Conservation (phyloP, 768 basidiomycete species). For the Gyrodon lividus region DNA sequence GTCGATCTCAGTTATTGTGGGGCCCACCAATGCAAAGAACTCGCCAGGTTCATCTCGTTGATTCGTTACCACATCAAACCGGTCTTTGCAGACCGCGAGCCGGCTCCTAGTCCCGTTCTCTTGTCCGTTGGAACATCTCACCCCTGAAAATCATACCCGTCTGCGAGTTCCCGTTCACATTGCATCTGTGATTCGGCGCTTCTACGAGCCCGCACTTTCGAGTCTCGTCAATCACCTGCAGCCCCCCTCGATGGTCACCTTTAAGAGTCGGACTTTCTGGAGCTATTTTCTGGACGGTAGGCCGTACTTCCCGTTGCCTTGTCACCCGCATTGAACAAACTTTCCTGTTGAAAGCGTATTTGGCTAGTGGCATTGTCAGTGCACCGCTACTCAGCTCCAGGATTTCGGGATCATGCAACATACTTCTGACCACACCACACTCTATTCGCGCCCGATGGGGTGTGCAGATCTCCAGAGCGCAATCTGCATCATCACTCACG, state of each 20-base stretch:
- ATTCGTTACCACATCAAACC: too few species aligned
- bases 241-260: constrained; percentile 41
- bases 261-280: constrained; percentile 35
- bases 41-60: too few species aligned
- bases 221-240: constrained; percentile 44
- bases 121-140: too few species aligned
- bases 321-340: constrained; percentile 8
- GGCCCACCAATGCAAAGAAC: too few species aligned
- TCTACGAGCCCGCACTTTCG: constrained; percentile 43
- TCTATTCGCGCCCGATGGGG: constrained; percentile 28
- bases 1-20: too few species aligned
- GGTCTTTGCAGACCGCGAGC: too few species aligned
- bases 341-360: constrained; percentile 31
- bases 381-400: constrained; percentile 18
- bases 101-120: too few species aligned
- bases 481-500: constrained; percentile 39
- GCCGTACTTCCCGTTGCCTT: constrained; percentile 4
- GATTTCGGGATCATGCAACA: constrained; percentile 23
- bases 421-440: constrained; percentile 37
- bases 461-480: constrained; percentile 36
- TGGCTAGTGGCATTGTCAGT: constrained; percentile 45
- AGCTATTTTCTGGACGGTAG: constrained; percentile 25
- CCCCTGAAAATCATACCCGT: too few species aligned
- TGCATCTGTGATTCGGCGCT: constrained; percentile 35
- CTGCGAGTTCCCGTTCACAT: too few species aligned